phyloP scores from a whole-genome alignment of 495 filamentous ascomycete genomes.

The Penicillium antarcticum region DNA sequence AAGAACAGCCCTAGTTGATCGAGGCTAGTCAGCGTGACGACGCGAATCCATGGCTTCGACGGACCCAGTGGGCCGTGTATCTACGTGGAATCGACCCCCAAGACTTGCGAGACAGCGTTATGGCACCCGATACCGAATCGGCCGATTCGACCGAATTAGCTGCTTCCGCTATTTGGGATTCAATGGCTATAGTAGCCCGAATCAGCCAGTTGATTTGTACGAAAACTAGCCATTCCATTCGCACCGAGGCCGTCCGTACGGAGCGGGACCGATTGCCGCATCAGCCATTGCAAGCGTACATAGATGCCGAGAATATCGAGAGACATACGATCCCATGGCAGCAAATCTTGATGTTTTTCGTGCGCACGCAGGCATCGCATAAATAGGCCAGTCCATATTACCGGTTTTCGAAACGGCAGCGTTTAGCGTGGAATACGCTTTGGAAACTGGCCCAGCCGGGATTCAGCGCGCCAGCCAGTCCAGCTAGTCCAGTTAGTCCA shows the following conservation, averaged over 20 bases:
- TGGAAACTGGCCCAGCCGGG: neutral
- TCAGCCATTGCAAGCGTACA: conserved; percentile 5
- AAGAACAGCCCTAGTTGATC: neutral
- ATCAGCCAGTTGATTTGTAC: conserved; percentile 5
- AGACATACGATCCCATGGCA: conserved; percentile 10
- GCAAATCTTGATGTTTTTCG: conserved; percentile 14
- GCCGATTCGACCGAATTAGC: too few species aligned
- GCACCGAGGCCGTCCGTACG: neutral
- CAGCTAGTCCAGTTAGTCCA: too few species aligned
- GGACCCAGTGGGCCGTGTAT: conserved; percentile 8
- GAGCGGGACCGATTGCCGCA: neutral
- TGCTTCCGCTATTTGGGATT: neutral
- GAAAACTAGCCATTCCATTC: neutral
- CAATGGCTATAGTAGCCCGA: conserved; percentile 2
- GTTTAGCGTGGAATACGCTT: neutral
- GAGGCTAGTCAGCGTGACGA: neutral
- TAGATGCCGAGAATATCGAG: conserved; percentile 3
- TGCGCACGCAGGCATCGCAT: conserved; percentile 5
- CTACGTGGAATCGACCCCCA: neutral
- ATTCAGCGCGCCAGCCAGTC: too few species aligned
- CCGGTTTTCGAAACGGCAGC: neutral
- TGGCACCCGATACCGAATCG: too few species aligned
- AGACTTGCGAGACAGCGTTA: neutral
- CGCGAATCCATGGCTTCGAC: conserved; percentile 11
- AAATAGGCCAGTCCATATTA: neutral